Evolutionary conservation across 345 rosid genomes (phyloP).

Genomic region (Cardamine chenopodiifolia): DNA sequence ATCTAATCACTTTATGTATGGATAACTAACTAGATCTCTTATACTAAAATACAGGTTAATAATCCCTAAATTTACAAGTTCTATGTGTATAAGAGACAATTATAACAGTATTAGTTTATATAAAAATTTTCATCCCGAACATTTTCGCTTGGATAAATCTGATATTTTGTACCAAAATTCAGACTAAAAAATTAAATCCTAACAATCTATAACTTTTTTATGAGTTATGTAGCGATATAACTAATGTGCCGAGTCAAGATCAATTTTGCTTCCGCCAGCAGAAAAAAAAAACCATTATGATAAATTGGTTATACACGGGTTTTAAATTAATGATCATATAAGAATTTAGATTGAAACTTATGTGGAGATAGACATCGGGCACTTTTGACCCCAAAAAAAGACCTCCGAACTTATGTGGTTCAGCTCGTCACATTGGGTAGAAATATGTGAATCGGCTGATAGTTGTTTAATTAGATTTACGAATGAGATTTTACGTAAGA

Average conservation of each 20-base stretch:
- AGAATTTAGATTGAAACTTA: background rate
- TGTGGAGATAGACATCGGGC: slow-evolving; percentile 30
- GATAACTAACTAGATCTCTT: background rate
- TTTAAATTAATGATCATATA: background rate
- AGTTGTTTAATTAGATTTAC: slow-evolving; percentile 24
- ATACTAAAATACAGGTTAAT: background rate
- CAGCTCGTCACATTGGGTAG: slow-evolving; percentile 18
- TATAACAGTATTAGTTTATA: background rate
- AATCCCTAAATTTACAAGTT: background rate
- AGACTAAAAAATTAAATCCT: background rate
- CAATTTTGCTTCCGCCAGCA: background rate
- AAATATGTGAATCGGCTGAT: slow-evolving; percentile 34
- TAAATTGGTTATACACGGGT: slow-evolving; percentile 1
- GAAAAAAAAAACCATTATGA: background rate
- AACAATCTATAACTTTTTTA: background rate
- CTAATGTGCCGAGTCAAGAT: background rate
- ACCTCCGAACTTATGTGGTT: slow-evolving; percentile 32
- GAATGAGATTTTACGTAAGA: slow-evolving; percentile 12
- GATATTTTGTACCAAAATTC: background rate
- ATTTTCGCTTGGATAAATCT: background rate
- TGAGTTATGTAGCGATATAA: background rate
- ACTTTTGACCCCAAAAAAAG: background rate
- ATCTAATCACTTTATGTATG: background rate
- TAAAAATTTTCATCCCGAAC: background rate
- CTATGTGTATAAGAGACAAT: background rate